Evolutionary conservation across 1,284 basidiomycete species (phyloP), one percentile per base, ranked within the genome.

Genomic region (Ceratobasidium theobromae): DNA sequence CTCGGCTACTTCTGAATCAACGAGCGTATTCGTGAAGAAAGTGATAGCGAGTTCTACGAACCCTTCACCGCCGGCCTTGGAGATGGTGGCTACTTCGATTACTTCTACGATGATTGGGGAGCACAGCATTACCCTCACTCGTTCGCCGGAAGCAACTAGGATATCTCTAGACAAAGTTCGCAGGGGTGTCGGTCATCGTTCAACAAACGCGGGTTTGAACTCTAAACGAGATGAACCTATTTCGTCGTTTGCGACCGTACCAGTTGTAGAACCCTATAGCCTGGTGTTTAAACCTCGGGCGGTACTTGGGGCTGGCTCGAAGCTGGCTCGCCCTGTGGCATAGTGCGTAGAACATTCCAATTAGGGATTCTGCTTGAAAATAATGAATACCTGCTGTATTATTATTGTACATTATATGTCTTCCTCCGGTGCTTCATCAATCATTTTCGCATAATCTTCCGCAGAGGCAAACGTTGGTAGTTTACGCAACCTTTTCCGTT

Each of bases 391-490:
- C 6, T 48, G 14, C 45, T 23, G 5, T 4, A 25, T 48, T 48
- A 11, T 25, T 12, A 38, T 21, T 28, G 27, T 65, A 46, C 57
- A 57, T 54, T 78, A 87, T 27, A 88, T 80, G 74, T 87, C 79
- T 72, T 91, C 89, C 76, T 91, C 89, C 16, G 84, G 83, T 21
- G 80, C 89, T 67, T 88, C 89, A 68, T 88, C 89, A 70, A 98
- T 95, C 81, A 98, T 82, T 77, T 86, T 89, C 53, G 91, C 91
- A 73, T 97, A 99, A 72, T 98, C 96, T 69, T 98, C 96, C 70
- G 96, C 96, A 74, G 87, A 91, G 1, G 93, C 96, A 73, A 99
- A 98, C 30, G 88, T 90, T 1, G 95, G 94, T 71, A 94, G 74
- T 43, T 84, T 81, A 71, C 82, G 81, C 75, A 87, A 76, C 79